Percentiles rank a stretch among this genome's conserved stretches.
Conservation (phyloP, 441 rosid genomes). For the Gossypium laxum region DNA sequence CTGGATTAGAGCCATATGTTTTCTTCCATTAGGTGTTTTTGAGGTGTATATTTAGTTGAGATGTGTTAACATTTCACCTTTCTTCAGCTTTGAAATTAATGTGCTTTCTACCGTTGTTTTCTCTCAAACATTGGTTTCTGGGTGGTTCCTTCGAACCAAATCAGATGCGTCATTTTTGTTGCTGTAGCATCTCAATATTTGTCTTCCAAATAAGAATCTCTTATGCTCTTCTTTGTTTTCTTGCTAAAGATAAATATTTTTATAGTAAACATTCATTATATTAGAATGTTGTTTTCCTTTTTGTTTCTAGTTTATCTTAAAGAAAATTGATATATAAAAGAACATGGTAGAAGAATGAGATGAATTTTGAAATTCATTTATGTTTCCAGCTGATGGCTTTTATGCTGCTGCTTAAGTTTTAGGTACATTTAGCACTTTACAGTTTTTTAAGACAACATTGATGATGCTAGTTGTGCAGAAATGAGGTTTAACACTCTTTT, state of each 20-base stretch:
- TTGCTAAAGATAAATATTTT: neutral
- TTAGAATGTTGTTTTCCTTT: neutral
- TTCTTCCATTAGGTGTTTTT: neutral
- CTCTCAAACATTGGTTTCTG: neutral
- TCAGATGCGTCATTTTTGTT: neutral
- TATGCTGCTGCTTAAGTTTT: neutral
- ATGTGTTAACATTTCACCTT: neutral
- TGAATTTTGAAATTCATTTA: neutral
- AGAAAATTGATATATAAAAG: neutral
- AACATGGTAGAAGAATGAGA: neutral
- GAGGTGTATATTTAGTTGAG: neutral
- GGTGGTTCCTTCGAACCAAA: neutral
- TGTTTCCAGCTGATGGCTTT: neutral
- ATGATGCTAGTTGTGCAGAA: constrained; percentile 1
- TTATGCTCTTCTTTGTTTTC: neutral
- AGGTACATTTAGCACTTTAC: neutral
- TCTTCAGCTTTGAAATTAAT: neutral
- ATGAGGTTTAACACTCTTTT: neutral
- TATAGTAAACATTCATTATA: neutral
- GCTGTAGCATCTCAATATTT: neutral
- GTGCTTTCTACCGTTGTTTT: neutral
- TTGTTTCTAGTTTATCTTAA: neutral
- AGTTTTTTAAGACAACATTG: neutral
- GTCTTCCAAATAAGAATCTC: neutral
- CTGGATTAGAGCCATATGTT: neutral